These are phyloP conservation scores for Ampelocalamus luodianensis DNA, from an alignment of 176 grass and related monocot species.

Conservation along the genomic window DNA sequence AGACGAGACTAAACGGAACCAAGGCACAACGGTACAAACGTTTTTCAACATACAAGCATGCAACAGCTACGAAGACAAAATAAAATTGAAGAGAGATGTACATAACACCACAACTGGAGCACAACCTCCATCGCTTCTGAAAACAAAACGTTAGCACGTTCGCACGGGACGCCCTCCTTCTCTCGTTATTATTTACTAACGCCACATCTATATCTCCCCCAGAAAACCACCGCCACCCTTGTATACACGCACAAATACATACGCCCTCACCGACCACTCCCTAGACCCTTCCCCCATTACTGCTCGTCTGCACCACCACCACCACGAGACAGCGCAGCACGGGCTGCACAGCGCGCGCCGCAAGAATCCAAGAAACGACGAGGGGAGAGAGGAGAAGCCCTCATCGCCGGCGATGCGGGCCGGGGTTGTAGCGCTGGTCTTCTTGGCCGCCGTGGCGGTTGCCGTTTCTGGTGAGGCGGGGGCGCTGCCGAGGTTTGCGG, in stretches of 20 bases:
- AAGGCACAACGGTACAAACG: constrained; percentile 14
- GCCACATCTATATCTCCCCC: background rate
- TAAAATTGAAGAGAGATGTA: background rate
- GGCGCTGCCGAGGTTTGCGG: constrained; percentile 56
- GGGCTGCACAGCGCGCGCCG: constrained; percentile 23
- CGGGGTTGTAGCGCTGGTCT: background rate
- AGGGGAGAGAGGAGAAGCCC: background rate
- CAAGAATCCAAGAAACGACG: constrained; percentile 40
- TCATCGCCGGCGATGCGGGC: constrained; percentile 13
- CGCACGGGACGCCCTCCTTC: constrained; percentile 36
- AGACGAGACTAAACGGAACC: background rate
- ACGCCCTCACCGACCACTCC: constrained; percentile 28
- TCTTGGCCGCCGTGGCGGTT: background rate
- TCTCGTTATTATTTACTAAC: constrained; percentile 25
- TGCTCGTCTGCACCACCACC: constrained; percentile 22
- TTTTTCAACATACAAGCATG: background rate
- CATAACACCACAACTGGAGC: background rate
- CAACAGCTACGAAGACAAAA: background rate
- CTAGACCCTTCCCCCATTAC: background rate
- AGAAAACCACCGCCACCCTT: background rate
- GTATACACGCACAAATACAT: constrained; percentile 28
- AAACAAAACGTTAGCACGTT: constrained; percentile 19
- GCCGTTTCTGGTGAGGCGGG: background rate
- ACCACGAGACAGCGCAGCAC: constrained; percentile 39
- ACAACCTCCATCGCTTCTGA: background rate